Base-by-base conservation (phyloP, 192 early-diverging fungal genomes). In the Cetraspora pellucida region DNA sequence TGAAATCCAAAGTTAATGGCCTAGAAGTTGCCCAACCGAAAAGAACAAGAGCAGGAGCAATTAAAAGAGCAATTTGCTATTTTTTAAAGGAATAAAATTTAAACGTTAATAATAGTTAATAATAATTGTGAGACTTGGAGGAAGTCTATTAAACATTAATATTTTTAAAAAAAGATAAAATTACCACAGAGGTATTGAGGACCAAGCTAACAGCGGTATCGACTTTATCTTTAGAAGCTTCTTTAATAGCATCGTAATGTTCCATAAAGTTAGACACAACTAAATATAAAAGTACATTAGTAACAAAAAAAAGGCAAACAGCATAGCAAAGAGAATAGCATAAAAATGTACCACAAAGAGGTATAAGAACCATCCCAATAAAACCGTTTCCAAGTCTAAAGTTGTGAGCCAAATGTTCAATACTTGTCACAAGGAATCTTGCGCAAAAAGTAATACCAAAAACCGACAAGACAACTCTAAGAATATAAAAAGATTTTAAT, bases 291-390 rank as follows among this genome's bases (percentile, higher is more conserved):
- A 49, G 10, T 25, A 0, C 8, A 27, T 70, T 70, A 50, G 6
- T 50, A 23, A 11, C 8, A 27, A 52, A 11, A 72, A 72, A 43
- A 79, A 80, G 28, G 66, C 77, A 8, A 68, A 77, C 2, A 75
- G 64, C 17, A 74, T 44, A 66, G 71, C 10, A 10, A 66, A 71
- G 7, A 72, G 47, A 44, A 75, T 75, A 30, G 75, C 50, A 27
- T 74, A 27, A 5, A 44, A 57, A 31, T 59, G 65, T 46, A 77
- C 91, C 88, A 96, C 95, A 75, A 96, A 93, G 89, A 1, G 97
- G 96, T 55, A 98, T 72, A 31, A 98, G 78, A 44, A 98, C 91
- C 79, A 97, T 91, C 17, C 97, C 97, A 21, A 98, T 92, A 87
- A 98, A 98, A 23, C 91, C 91, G 72, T 96, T 85, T 54, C 83